Evolutionary conservation across 331 rosid genomes (phyloP).

Genomic region (Dryas integrifolia): DNA sequence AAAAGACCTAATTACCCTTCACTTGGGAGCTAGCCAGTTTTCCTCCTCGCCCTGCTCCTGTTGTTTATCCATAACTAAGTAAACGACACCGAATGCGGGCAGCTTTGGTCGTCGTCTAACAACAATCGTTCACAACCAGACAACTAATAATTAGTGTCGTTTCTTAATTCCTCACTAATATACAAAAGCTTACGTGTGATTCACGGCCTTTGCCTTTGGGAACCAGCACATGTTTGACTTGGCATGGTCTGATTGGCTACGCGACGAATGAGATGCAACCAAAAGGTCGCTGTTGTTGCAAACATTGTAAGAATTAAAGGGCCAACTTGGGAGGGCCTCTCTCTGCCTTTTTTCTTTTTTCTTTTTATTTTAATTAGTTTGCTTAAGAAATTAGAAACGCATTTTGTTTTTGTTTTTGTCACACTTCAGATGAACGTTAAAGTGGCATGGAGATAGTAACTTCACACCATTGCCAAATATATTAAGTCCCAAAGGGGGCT

Average conservation of each 20-base stretch:
- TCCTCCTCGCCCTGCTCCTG: not conserved
- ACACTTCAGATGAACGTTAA: too few relatives aligned
- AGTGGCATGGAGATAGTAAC: too few relatives aligned
- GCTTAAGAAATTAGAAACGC: too few relatives aligned
- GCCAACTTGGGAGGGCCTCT: not conserved
- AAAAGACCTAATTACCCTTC: slow-evolving; percentile 25
- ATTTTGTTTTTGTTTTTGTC: too few relatives aligned
- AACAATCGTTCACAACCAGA: not conserved
- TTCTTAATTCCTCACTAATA: not conserved
- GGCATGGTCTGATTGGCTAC: not conserved
- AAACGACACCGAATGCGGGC: not conserved
- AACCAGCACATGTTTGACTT: not conserved
- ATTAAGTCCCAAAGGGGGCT: too few relatives aligned
- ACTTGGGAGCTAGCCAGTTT: not conserved
- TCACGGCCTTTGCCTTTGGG: not conserved
- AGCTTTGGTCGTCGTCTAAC: not conserved
- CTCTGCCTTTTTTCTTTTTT: not conserved
- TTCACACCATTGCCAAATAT: too few relatives aligned
- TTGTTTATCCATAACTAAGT: not conserved
- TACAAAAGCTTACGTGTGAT: not conserved
- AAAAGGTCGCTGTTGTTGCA: not conserved
- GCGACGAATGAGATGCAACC: not conserved
- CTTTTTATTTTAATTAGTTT: too few relatives aligned
- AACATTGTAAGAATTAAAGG: not conserved
- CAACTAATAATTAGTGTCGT: not conserved